Evolutionary conservation across 371 early-diverging fungal genomes (phyloP).

Genomic region (Chytridium lagenaria): DNA sequence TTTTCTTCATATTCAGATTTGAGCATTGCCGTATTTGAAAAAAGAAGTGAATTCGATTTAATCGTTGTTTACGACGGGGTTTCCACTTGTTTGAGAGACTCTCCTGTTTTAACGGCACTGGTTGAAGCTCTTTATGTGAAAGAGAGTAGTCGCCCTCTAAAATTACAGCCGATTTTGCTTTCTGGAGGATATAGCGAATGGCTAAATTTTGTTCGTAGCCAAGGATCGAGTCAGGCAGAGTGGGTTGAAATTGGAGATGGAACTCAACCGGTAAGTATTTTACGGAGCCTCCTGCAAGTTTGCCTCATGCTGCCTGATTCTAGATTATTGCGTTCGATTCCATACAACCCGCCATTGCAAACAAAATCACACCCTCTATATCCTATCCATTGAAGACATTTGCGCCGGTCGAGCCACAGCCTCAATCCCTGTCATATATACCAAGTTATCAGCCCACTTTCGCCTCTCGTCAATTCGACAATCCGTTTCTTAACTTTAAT

Average conservation of each 20-base stretch:
- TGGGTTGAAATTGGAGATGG: constrained; percentile 57
- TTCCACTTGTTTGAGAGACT: constrained; percentile 32
- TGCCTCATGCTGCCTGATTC: background rate
- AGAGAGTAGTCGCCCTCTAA: constrained; percentile 61
- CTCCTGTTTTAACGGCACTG: constrained; percentile 46
- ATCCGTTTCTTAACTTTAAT: constrained; percentile 33
- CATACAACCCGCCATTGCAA: background rate
- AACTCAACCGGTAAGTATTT: background rate
- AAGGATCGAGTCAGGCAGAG: constrained; percentile 19
- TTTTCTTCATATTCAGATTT: constrained; percentile 32
- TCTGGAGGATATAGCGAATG: constrained; percentile 81
- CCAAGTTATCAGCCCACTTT: background rate
- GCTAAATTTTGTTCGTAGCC: constrained; percentile 41
- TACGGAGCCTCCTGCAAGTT: background rate
- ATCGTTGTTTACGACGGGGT: constrained; percentile 77
- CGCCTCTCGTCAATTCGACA: constrained; percentile 24
- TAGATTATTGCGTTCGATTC: constrained; percentile 14
- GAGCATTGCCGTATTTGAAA: constrained; percentile 59
- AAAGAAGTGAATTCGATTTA: constrained; percentile 72
- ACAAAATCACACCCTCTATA: background rate
- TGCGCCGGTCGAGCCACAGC: background rate
- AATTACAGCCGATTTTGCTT: constrained; percentile 68
- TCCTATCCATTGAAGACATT: background rate
- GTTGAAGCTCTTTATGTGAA: constrained; percentile 64
- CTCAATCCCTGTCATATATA: background rate